Conservation (phyloP, 2,329 filamentous ascomycete species). For the Colletotrichum sp. region DNA sequence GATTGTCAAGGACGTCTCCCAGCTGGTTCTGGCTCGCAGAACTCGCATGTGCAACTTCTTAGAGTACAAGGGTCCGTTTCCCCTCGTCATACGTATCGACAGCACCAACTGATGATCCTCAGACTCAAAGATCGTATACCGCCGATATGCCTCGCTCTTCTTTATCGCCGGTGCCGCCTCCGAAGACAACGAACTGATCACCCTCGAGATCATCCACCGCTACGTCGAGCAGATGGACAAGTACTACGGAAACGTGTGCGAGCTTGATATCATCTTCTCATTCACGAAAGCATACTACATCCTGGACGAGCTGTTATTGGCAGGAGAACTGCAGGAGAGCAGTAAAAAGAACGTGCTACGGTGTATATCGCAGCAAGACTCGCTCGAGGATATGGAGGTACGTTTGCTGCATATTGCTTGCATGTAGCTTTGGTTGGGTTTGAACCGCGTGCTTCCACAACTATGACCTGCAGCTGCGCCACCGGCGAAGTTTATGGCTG, state of each 20-base stretch:
- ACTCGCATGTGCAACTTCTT: conserved; percentile 99
- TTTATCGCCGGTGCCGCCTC: conserved; percentile 98
- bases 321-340: conserved; percentile 97
- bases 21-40: conserved; percentile 92
- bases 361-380: conserved; percentile 97
- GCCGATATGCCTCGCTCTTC: conserved; percentile 97
- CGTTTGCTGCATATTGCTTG: conserved; percentile 45
- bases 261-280: conserved; percentile 99
- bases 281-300: conserved; percentile 99
- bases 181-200: conserved; percentile 98
- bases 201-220: conserved; percentile 96
- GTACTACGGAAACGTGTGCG: conserved; percentile 99
- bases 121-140: conserved; percentile 99
- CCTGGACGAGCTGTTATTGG: conserved; percentile 91
- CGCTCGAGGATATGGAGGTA: conserved; percentile 99
- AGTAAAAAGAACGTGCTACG: conserved; percentile 98
- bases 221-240: conserved; percentile 99
- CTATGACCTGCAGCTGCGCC: conserved; percentile 6
- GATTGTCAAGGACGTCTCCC: conserved; percentile 99
- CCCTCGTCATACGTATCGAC: not conserved
- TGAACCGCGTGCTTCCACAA: not conserved
- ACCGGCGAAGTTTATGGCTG: conserved; percentile 38
- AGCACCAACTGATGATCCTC: not conserved
- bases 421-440: not conserved
- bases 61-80: conserved; percentile 86